Evolutionary conservation across 805 yeast genomes (phyloP).

Genomic region (Candida golubevii): DNA sequence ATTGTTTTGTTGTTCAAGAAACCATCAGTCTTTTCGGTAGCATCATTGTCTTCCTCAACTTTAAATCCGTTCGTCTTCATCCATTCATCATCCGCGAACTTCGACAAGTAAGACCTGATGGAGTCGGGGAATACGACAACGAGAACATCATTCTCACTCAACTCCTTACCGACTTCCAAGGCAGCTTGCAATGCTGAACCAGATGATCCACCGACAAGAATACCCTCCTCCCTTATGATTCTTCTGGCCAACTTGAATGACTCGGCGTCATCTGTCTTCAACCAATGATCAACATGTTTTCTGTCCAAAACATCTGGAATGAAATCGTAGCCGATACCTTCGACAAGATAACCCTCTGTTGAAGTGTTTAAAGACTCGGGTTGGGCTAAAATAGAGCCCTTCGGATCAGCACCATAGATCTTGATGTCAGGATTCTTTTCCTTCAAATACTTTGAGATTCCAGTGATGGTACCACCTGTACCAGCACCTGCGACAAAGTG

Average conservation of each 20-base stretch:
- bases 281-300: conserved; percentile 66
- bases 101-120: conserved; percentile 79
- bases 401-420: conserved; percentile 80
- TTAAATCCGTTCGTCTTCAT: conserved; percentile 69
- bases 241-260: conserved; percentile 78
- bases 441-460: conserved; percentile 76
- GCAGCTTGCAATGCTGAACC: conserved; percentile 83
- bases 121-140: conserved; percentile 86
- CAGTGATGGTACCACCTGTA: conserved; percentile 96
- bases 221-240: conserved; percentile 79
- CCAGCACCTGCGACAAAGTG: conserved; percentile 90
- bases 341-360: conserved; percentile 65
- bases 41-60: conserved; percentile 48
- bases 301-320: conserved; percentile 77
- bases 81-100: conserved; percentile 91
- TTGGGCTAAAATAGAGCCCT: conserved; percentile 77
- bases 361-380: conserved; percentile 68
- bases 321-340: conserved; percentile 89
- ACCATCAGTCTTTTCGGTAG: conserved; percentile 40
- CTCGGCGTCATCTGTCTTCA: conserved; percentile 80
- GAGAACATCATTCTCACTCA: conserved; percentile 68
- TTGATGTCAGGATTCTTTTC: conserved; percentile 58
- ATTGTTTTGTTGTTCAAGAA: conserved; percentile 46
- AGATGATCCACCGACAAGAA: conserved; percentile 84
- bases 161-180: conserved; percentile 59